phyloP scores from a whole-genome alignment of 2,329 filamentous ascomycete species.

The Metarhizium humberi region DNA sequence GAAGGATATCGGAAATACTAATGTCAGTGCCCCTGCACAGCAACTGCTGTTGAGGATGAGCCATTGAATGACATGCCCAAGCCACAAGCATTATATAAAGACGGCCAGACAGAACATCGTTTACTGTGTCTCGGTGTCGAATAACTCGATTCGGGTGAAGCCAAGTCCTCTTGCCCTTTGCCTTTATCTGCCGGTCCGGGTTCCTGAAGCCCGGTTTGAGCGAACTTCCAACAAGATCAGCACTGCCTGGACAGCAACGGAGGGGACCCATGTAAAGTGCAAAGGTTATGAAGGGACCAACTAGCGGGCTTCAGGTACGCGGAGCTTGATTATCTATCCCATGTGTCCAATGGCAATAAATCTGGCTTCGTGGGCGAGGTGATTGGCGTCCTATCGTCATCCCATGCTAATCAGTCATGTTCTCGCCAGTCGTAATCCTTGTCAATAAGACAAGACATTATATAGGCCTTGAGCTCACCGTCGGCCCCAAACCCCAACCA shows the following conservation, averaged over 20 bases:
- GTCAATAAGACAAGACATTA: background rate
- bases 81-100: background rate
- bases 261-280: background rate
- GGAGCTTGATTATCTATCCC: background rate
- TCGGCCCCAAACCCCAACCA: background rate
- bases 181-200: background rate
- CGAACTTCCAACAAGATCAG: background rate
- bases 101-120: background rate
- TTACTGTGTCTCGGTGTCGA: background rate
- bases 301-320: background rate
- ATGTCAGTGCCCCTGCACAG: background rate
- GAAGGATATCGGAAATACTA: background rate
- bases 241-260: background rate
- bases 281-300: background rate
- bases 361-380: background rate
- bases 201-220: background rate
- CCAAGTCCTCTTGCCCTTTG: background rate
- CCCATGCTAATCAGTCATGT: background rate
- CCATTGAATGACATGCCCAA: background rate
- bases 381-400: background rate
- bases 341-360: background rate
- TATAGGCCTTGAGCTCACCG: conserved; percentile 2
- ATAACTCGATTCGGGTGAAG: background rate
- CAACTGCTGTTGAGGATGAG: background rate
- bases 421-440: background rate